Percentiles rank a stretch among this genome's conserved stretches.
These are phyloP conservation scores for Tulasnella calospora DNA, from an alignment of 768 basidiomycete species.

Conservation along the genomic window DNA sequence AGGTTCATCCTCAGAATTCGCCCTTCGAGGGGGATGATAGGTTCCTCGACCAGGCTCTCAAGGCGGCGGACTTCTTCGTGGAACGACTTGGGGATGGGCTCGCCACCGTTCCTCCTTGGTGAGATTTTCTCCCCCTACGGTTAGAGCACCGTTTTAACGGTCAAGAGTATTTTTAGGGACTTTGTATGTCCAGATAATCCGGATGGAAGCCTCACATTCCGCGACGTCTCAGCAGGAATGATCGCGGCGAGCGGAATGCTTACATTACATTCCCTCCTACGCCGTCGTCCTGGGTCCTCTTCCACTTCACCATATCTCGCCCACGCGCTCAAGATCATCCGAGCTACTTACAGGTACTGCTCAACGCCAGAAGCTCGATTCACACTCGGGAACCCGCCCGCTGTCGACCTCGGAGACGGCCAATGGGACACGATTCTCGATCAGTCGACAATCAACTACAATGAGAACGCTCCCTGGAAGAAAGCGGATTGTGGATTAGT, in stretches of 20 bases:
- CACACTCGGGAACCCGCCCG: neutral
- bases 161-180: neutral
- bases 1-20: neutral
- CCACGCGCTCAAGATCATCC: constrained; percentile 13
- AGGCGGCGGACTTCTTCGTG: constrained; percentile 13
- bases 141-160: neutral
- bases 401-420: neutral
- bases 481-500: neutral
- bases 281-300: no score
- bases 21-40: neutral
- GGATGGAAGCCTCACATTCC: constrained; percentile 15
- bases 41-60: neutral
- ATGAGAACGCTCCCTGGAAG: constrained; percentile 6
- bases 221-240: constrained; percentile 21
- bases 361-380: constrained; percentile 2
- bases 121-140: neutral
- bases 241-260: constrained; percentile 17
- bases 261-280: neutral
- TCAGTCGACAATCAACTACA: constrained; percentile 13
- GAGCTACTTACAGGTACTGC: constrained; percentile 10
- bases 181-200: constrained; percentile 13
- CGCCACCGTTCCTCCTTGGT: constrained; percentile 17
- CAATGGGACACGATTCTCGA: constrained; percentile 19
- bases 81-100: neutral
- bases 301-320: constrained; percentile 6